phyloP scores from a whole-genome alignment of 83 land plant genomes.

The Isoetes engelmannii region DNA sequence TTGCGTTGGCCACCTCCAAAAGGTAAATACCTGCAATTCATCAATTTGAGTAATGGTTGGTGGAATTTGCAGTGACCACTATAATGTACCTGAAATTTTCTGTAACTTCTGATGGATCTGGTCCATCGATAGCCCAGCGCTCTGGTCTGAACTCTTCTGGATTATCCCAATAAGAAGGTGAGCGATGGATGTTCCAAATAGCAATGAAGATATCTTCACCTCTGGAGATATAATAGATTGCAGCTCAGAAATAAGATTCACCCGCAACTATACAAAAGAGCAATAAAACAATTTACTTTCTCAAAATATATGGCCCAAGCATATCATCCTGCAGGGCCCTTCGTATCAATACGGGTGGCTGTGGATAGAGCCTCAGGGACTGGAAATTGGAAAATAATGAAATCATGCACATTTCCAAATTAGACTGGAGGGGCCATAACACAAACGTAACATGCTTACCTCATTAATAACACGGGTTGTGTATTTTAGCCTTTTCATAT shows the following conservation, averaged over 20 bases:
- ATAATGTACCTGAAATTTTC: conserved; percentile 70
- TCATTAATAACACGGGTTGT: conserved; percentile 88
- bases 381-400: conserved; percentile 19
- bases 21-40: conserved; percentile 57
- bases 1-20: conserved; percentile 89
- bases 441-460: conserved; percentile 36
- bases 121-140: conserved; percentile 93
- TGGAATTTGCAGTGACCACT: neutral
- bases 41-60: no score
- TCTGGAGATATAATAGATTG: conserved; percentile 33
- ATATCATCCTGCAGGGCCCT: conserved; percentile 71
- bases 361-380: conserved; percentile 92
- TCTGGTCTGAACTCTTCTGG: conserved; percentile 86
- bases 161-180: conserved; percentile 69
- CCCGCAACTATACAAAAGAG: neutral
- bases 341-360: conserved; percentile 95
- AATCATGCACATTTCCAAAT: neutral
- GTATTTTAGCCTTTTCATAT: conserved; percentile 88
- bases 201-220: conserved; percentile 96
- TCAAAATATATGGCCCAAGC: conserved; percentile 63
- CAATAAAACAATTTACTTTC: conserved; percentile 37
- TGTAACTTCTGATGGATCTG: conserved; percentile 88
- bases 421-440: neutral
- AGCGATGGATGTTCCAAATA: conserved; percentile 81
- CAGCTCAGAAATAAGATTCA: neutral